Evolutionary conservation across 495 filamentous ascomycete genomes (phyloP).

Genomic region (Achaetomiella virescens): DNA sequence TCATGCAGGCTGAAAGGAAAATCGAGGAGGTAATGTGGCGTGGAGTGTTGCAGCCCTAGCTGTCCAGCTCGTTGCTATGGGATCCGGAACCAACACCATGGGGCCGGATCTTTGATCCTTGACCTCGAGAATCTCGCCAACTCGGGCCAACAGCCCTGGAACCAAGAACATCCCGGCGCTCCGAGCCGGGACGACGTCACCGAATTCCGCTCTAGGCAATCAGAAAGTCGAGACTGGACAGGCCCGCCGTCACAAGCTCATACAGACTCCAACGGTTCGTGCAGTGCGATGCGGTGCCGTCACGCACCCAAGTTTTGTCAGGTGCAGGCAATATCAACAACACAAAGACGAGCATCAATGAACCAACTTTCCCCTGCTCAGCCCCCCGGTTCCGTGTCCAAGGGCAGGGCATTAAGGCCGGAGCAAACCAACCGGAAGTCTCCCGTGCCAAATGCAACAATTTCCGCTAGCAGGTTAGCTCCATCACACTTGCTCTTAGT

Average conservation of each 20-base stretch:
- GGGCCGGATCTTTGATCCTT: background rate
- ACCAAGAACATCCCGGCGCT: background rate
- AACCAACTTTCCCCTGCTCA: background rate
- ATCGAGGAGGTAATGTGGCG: background rate
- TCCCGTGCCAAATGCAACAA: background rate
- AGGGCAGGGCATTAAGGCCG: background rate
- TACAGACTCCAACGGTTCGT: background rate
- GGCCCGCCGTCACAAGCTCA: background rate
- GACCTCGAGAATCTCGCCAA: background rate
- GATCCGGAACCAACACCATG: background rate
- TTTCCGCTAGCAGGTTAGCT: background rate
- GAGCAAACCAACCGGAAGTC: background rate
- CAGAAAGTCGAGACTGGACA: background rate
- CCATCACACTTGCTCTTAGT: background rate
- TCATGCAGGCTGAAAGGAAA: background rate
- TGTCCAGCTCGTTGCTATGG: background rate
- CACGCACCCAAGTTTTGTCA: background rate
- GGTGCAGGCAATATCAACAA: background rate
- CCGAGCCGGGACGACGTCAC: background rate
- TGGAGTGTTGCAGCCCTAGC: background rate
- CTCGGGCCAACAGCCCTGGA: background rate
- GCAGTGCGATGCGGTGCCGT: too few species aligned
- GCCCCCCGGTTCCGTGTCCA: too few species aligned
- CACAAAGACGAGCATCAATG: background rate
- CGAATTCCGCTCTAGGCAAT: background rate